Evolutionary conservation across 352 stramenopile genomes (phyloP).

Genomic region (Globisporangium paroecandrum): DNA sequence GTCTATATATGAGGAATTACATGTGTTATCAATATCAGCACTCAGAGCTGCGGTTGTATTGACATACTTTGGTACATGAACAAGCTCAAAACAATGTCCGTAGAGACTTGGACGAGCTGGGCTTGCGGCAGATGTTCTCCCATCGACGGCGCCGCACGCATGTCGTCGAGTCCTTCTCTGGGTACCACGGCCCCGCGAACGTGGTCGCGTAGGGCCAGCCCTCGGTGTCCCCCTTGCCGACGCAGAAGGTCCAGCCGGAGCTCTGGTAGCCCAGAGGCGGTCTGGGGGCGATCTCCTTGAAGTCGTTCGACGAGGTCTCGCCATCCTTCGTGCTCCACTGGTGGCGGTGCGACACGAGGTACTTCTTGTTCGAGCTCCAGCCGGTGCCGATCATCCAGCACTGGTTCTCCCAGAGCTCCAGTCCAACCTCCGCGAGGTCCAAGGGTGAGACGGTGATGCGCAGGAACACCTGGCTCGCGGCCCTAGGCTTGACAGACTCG

Average conservation of each 20-base stretch:
- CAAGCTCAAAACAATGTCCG: not conserved
- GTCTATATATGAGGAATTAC: not conserved
- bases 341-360: conserved; percentile 11
- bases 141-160: conserved; percentile 32
- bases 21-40: not conserved
- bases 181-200: conserved; percentile 35
- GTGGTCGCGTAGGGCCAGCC: conserved; percentile 38
- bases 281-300: conserved; percentile 24
- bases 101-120: not conserved
- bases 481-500: conserved; percentile 5
- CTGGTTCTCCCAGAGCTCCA: conserved; percentile 46
- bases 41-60: no score
- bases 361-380: conserved; percentile 22
- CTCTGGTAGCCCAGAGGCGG: conserved; percentile 20
- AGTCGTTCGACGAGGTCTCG: conserved; percentile 18
- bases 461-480: conserved; percentile 22
- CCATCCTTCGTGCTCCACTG: conserved; percentile 30
- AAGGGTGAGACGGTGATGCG: conserved; percentile 20
- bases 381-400: conserved; percentile 21
- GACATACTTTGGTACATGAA: no score
- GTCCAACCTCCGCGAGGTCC: conserved; percentile 18
- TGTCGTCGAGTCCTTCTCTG: conserved; percentile 15
- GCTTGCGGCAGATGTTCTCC: conserved; percentile 14
- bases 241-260: conserved; percentile 26
- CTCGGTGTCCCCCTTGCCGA: conserved; percentile 30